Evolutionary conservation across 345 rosid genomes (phyloP), one percentile per base, ranked within the genome.

Genomic region (Camelina laxa): DNA sequence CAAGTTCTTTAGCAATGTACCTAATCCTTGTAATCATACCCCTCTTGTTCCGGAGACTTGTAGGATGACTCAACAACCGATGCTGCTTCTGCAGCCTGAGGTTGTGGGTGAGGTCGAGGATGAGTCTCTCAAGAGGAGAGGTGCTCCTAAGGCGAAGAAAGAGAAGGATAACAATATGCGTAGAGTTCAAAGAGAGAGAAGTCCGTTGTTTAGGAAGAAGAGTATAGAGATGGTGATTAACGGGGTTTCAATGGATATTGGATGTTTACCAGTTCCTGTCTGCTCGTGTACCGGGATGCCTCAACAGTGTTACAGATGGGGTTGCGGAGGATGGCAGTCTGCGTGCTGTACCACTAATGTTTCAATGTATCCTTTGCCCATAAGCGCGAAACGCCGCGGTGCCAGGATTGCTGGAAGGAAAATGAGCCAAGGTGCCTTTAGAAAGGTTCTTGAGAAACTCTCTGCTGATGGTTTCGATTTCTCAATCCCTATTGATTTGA

Each of bases 261-360:
- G 96, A 0, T 84, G 87, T 56, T 86, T 93, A 69, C 96, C 97
- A 0, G 91, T 90, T 63, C 98, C 98, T 0, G 90, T 89, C 20
- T 94, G 98, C 82, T 86, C 98, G 0, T 93, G 98, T 73, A 93
- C 98, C 21, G 96, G 97, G 63, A 47, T 75, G 44, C 81, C 96
- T 22, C 96, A 87, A 73, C 97, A 85, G 58, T 91, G 97, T 39
- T 93, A 93, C 63, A 81, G 97, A 33, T 93, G 98, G 97, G 97
- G 98, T 12, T 89, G 96, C 56, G 98, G 98, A 3, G 98, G 98
- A 61, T 93, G 98, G 98, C 98, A 93, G 67, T 93, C 98, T 0
- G 92, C 96, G 1, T 93, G 97, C 44, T 93, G 98, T 69, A 93
- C 97, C 0, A 91, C 97, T 0, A 87, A 87, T 76, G 87, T 93